Evolutionary conservation across 192 early-diverging fungal species (phyloP).

Genomic region (Rhizophlyctis rosea): DNA sequence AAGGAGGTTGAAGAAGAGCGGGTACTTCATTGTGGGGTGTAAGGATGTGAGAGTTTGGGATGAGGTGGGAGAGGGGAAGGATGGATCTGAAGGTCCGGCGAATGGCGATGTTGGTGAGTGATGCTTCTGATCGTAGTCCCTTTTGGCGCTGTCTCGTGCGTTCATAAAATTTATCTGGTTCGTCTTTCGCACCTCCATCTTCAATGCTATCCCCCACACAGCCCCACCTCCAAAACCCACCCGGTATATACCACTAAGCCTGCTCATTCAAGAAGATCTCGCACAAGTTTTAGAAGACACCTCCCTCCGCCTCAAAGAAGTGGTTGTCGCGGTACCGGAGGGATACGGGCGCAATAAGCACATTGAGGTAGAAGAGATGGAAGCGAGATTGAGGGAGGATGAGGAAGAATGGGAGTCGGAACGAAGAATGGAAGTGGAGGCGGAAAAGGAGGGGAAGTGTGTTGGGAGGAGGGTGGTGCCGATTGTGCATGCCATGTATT

Average conservation of each 20-base stretch:
- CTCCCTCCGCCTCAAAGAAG: constrained; percentile 57
- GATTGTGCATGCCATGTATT: too few species aligned
- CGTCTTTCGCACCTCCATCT: background rate
- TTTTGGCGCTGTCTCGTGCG: too few species aligned
- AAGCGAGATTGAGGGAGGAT: constrained; percentile 14
- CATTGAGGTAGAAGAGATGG: constrained; percentile 13
- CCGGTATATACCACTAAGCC: constrained; percentile 16
- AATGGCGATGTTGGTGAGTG: background rate
- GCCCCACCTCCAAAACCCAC: constrained; percentile 1
- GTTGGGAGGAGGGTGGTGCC: constrained; percentile 23
- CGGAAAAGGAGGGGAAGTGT: background rate
- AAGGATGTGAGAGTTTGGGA: constrained; percentile 31
- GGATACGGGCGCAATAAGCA: constrained; percentile 44
- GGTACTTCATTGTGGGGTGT: constrained; percentile 34
- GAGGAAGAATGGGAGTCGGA: constrained; percentile 24
- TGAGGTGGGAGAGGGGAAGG: background rate
- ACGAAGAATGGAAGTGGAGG: constrained; percentile 7
- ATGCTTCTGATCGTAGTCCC: background rate
- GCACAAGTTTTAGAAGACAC: constrained; percentile 5
- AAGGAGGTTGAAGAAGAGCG: constrained; percentile 20
- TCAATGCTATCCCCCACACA: too few species aligned
- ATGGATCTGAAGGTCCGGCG: background rate
- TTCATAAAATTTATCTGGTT: background rate
- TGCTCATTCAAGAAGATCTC: constrained; percentile 30
- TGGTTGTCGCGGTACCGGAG: constrained; percentile 65